These are phyloP conservation scores for Penicillium fuscoglaucum DNA, from an alignment of 2,329 filamentous ascomycete genomes.

Conservation along the genomic window DNA sequence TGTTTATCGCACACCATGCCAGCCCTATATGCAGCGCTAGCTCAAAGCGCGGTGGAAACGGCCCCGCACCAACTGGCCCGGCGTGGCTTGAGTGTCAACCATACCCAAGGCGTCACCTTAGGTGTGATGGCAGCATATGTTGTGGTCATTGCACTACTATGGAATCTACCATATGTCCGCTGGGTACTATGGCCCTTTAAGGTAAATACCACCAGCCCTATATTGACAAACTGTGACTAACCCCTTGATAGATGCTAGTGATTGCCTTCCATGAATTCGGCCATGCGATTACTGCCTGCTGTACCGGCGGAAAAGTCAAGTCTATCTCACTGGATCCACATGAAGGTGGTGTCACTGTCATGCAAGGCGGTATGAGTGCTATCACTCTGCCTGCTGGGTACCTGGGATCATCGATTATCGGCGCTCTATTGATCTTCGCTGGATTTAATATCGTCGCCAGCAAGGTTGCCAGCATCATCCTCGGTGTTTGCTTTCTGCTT, in stretches of 20 bases:
- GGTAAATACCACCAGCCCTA: constrained; percentile 45
- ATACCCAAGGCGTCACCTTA: constrained; percentile 69
- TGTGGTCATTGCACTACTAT: constrained; percentile 71
- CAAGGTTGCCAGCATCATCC: constrained; percentile 72
- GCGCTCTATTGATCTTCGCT: constrained; percentile 74
- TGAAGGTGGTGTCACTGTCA: constrained; percentile 76
- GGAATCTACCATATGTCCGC: constrained; percentile 76
- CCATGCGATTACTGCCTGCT: constrained; percentile 70
- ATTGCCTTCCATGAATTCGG: constrained; percentile 81
- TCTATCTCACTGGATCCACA: constrained; percentile 72
- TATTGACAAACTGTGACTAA: constrained; percentile 3
- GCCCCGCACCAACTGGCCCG: constrained; percentile 41
- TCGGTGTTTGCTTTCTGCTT: constrained; percentile 73
- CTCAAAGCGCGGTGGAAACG: constrained; percentile 23
- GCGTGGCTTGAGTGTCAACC: constrained; percentile 62
- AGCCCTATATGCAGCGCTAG: constrained; percentile 28
- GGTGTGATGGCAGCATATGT: constrained; percentile 71
- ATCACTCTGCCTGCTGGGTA: constrained; percentile 77
- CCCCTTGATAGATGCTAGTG: constrained; percentile 65
- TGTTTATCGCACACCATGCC: constrained; percentile 27
- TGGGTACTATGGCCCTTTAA: constrained; percentile 81
- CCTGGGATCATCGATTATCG: constrained; percentile 73
- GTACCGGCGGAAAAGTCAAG: constrained; percentile 72
- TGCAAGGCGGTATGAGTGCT: constrained; percentile 69
- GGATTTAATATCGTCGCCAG: constrained; percentile 79